Evolutionary conservation across 352 stramenopile genomes (phyloP).

Genomic region (Phytopythium delawarense): DNA sequence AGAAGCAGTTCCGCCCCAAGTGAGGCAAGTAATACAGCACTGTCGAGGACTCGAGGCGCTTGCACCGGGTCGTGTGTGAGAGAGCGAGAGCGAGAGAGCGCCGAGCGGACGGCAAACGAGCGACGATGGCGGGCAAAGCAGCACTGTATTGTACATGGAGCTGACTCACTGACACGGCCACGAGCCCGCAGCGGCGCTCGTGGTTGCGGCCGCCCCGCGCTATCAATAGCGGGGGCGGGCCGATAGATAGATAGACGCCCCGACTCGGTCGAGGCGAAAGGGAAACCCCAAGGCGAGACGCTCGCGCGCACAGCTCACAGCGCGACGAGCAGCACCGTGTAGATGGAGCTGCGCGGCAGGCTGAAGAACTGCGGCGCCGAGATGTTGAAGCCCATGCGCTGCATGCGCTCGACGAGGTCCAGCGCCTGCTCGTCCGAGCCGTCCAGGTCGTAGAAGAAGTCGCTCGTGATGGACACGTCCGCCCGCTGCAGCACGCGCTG

Average conservation of each 20-base stretch:
- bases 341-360: constrained; percentile 69
- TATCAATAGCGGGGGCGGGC: not conserved
- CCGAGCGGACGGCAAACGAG: too few relatives aligned
- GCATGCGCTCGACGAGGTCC: constrained; percentile 59
- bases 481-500: constrained; percentile 52
- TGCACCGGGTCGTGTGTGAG: too few relatives aligned
- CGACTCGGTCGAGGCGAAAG: too few relatives aligned
- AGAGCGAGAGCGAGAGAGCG: too few relatives aligned
- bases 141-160: constrained; percentile 2
- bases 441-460: constrained; percentile 63
- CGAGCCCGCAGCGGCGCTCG: not conserved
- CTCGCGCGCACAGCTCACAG: constrained; percentile 21
- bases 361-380: constrained; percentile 55
- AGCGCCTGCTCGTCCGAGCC: constrained; percentile 53
- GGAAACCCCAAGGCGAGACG: too few relatives aligned
- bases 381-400: constrained; percentile 58
- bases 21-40: not conserved
- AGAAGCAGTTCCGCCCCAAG: constrained; percentile 40
- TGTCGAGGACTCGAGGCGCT: too few relatives aligned
- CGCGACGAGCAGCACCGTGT: constrained; percentile 55
- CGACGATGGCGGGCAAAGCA: not conserved
- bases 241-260: not conserved
- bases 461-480: constrained; percentile 54
- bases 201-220: not conserved
- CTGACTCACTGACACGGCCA: not conserved